Percentiles rank a stretch among this genome's conserved stretches.
Evolutionary conservation across 1,139 yeast genomes (phyloP).

Genomic region (Magnusiomyces clavatus): DNA sequence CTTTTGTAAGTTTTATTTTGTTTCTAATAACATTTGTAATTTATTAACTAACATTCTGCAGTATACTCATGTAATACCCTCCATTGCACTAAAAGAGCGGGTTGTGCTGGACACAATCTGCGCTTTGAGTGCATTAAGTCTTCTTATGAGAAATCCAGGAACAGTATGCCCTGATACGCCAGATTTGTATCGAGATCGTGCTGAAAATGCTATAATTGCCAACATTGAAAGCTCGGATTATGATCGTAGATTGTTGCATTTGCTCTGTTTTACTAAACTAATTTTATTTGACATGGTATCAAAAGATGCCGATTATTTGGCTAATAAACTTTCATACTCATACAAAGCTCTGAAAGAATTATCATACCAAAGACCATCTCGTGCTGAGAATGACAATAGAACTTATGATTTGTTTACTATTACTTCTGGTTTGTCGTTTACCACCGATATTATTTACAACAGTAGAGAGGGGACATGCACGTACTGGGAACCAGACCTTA

Average conservation of each 20-base stretch:
- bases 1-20: background rate
- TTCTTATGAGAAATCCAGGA: conserved; percentile 12
- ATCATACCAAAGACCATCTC: too few species aligned
- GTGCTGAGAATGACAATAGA: background rate
- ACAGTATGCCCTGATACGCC: conserved; percentile 8
- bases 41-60: conserved; percentile 1
- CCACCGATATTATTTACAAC: conserved; percentile 9
- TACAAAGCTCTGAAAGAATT: too few species aligned
- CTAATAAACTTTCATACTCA: too few species aligned
- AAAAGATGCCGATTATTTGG: too few species aligned
- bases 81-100: conserved; percentile 11
- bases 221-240: too few species aligned
- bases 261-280: too few species aligned
- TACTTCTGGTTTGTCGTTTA: conserved; percentile 8
- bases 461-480: conserved; percentile 7
- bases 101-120: conserved; percentile 8
- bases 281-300: too few species aligned
- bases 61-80: conserved; percentile 11
- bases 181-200: conserved; percentile 2
- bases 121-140: conserved; percentile 9
- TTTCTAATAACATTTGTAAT: background rate
- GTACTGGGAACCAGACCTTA: conserved; percentile 9
- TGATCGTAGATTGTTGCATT: too few species aligned
- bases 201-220: too few species aligned
- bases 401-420: conserved; percentile 6